phyloP scores from a whole-genome alignment of 805 yeast species.

The Saccharomycopsis synnaedendra region DNA sequence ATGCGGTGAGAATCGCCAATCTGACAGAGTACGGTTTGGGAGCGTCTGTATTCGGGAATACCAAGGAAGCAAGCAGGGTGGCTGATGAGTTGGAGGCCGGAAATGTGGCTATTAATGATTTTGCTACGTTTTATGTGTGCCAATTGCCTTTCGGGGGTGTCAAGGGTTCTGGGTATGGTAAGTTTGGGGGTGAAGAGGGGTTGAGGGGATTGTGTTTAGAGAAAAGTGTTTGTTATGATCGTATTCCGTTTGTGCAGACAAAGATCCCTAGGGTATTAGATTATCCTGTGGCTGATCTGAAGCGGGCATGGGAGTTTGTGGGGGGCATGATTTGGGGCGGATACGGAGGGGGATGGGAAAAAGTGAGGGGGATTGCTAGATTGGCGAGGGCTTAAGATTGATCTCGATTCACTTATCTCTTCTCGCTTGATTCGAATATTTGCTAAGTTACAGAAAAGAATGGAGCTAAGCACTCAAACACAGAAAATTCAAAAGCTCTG shows the following conservation, averaged over 20 bases:
- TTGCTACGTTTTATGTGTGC: constrained; percentile 91
- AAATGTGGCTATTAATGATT: constrained; percentile 93
- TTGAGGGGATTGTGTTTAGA: constrained; percentile 79
- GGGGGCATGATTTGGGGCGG: constrained; percentile 74
- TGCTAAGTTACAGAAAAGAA: neutral
- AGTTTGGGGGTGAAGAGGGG: constrained; percentile 98
- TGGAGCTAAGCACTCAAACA: neutral
- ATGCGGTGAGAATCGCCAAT: constrained; percentile 72
- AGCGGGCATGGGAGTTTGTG: constrained; percentile 84
- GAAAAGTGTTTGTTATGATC: constrained; percentile 81
- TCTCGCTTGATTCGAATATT: constrained; percentile 2
- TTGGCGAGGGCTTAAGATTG: constrained; percentile 25
- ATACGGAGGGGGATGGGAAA: constrained; percentile 56
- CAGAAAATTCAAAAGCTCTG: neutral
- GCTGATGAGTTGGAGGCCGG: constrained; percentile 66
- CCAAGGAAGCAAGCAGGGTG: constrained; percentile 45
- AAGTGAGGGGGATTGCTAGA: constrained; percentile 40
- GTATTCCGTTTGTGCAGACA: constrained; percentile 65
- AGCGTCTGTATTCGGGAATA: constrained; percentile 76
- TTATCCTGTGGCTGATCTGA: constrained; percentile 76
- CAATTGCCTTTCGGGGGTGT: constrained; percentile 97
- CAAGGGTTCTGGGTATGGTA: constrained; percentile 90
- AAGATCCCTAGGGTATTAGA: constrained; percentile 82
- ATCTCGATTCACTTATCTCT: no score
- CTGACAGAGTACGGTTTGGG: constrained; percentile 86